Evolutionary conservation across 371 early-diverging fungal species (phyloP).

Genomic region (Parasitella parasitica): DNA sequence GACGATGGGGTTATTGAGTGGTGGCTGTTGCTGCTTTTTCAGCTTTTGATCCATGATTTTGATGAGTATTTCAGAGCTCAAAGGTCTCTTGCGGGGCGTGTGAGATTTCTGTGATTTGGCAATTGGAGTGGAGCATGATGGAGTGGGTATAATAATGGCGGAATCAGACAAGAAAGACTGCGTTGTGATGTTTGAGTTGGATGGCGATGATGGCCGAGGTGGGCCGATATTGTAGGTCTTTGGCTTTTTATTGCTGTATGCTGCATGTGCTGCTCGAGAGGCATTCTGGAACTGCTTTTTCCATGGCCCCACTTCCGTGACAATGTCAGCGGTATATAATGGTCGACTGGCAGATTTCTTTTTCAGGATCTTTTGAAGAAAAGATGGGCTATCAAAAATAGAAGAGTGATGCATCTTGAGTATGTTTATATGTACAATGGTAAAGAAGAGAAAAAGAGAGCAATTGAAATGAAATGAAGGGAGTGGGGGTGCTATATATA

Average conservation of each 20-base stretch:
- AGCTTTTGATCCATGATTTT: slow-evolving; percentile 24
- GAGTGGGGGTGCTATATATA: background rate
- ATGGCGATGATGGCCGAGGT: slow-evolving; percentile 3
- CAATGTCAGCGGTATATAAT: slow-evolving; percentile 15
- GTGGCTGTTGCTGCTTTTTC: slow-evolving; percentile 6
- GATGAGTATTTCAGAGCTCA: slow-evolving; percentile 18
- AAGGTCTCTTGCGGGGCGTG: slow-evolving; percentile 10
- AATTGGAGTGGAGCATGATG: slow-evolving; percentile 3
- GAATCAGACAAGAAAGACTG: slow-evolving; percentile 9
- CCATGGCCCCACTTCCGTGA: slow-evolving; percentile 2
- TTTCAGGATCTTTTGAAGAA: slow-evolving; percentile 22
- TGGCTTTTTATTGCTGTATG: slow-evolving; percentile 1
- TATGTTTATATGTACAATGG: background rate
- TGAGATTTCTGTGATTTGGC: background rate
- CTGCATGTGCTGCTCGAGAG: background rate
- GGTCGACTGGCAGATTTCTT: slow-evolving; percentile 19
- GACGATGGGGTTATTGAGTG: background rate
- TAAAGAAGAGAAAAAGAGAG: background rate
- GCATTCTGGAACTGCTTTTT: slow-evolving; percentile 11
- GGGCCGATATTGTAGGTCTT: slow-evolving; percentile 19
- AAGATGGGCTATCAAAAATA: slow-evolving; percentile 20
- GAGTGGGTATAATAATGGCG: background rate
- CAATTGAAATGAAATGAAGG: background rate
- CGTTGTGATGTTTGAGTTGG: background rate
- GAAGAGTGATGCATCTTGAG: slow-evolving; percentile 2